Conservation (phyloP, 73 alveolate species). For the Blepharisma japonicum region DNA sequence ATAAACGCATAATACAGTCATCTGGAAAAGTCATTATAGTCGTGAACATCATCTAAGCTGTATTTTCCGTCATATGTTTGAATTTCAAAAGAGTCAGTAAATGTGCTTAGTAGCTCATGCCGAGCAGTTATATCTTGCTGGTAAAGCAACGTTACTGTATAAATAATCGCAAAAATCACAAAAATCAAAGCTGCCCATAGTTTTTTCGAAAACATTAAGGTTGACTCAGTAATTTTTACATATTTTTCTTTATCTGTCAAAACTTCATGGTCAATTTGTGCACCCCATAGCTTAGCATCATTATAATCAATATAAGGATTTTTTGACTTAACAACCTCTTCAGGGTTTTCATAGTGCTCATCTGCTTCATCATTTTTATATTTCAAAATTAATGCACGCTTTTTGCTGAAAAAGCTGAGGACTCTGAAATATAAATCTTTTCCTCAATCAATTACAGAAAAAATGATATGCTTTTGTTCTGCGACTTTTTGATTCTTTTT, state of each 20-base stretch:
- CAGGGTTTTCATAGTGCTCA: background rate
- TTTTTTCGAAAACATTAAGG: background rate
- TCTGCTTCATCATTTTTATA: constrained; percentile 17
- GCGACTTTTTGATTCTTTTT: background rate
- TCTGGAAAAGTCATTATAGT: no score
- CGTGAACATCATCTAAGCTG: no score
- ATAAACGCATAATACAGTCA: no score
- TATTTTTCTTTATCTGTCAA: constrained; percentile 24
- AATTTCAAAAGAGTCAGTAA: no score
- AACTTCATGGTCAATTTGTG: background rate
- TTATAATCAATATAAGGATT: background rate
- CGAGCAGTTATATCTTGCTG: background rate
- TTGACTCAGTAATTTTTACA: background rate
- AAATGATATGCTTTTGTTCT: constrained; percentile 1
- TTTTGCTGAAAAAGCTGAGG: background rate
- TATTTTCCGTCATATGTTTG: no score
- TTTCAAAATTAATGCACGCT: background rate
- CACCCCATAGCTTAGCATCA: constrained; percentile 23
- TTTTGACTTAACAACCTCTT: constrained; percentile 18
- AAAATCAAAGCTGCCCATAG: constrained; percentile 23
- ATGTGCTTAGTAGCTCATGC: background rate
- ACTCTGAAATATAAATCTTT: background rate
- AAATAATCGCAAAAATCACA: constrained; percentile 4
- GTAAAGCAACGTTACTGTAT: constrained; percentile 9
- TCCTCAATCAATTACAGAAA: background rate